These are phyloP conservation scores for Coniochaeta sp. DNA, from an alignment of 2,329 filamentous ascomycete genomes.

Conservation along the genomic window DNA sequence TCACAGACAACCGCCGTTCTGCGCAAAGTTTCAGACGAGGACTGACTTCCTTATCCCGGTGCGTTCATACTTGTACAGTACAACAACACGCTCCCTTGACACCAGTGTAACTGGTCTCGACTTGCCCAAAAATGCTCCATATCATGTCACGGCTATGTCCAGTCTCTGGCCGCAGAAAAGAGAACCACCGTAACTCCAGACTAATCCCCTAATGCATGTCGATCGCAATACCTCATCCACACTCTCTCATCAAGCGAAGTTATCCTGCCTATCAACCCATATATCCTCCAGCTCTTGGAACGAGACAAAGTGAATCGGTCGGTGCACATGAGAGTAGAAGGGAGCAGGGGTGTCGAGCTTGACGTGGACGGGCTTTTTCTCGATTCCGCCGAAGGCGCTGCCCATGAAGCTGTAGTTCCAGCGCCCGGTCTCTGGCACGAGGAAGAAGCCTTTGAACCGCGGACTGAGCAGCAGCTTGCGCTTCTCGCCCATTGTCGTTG, in stretches of 20 bases:
- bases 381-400: constrained; percentile 74
- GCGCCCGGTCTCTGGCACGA: constrained; percentile 79
- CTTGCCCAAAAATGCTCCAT: background rate
- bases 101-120: background rate
- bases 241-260: constrained; percentile 63
- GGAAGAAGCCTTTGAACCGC: constrained; percentile 90
- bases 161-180: background rate
- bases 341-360: constrained; percentile 85
- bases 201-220: background rate
- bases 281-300: constrained; percentile 97
- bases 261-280: constrained; percentile 88
- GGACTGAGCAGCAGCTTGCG: constrained; percentile 89
- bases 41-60: background rate
- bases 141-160: background rate
- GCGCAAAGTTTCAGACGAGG: background rate
- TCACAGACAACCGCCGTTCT: background rate
- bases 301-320: constrained; percentile 92
- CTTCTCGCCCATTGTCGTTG: constrained; percentile 87
- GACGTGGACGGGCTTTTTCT: constrained; percentile 87
- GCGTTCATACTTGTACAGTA: background rate
- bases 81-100: background rate
- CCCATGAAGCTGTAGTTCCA: constrained; percentile 99
- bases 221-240: background rate
- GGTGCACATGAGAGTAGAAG: constrained; percentile 89
- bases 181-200: background rate